Percentiles rank a stretch among this genome's conserved stretches.
Conservation (phyloP, 1,284 basidiomycete species). For the Ustilago vetiveriae region DNA sequence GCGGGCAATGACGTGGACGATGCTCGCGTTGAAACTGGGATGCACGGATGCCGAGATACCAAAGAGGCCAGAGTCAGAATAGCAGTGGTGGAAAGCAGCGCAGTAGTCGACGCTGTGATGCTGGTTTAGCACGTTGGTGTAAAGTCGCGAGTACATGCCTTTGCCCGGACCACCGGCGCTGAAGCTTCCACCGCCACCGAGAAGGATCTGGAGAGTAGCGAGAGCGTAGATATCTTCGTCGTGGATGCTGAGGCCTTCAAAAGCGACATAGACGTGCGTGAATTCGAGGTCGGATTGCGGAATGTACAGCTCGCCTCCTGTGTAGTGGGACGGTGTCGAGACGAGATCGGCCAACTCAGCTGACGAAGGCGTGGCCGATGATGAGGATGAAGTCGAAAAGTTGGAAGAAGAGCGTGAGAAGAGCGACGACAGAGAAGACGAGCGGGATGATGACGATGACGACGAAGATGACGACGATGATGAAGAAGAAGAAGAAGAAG, state of each 20-base stretch:
- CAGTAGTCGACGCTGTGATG: slow-evolving; percentile 95
- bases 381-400: slow-evolving; percentile 55
- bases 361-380: slow-evolving; percentile 40
- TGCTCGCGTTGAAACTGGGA: slow-evolving; percentile 74
- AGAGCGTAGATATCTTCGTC: slow-evolving; percentile 94
- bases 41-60: slow-evolving; percentile 91
- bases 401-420: slow-evolving; percentile 71
- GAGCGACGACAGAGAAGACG: slow-evolving; percentile 51
- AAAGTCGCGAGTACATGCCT: slow-evolving; percentile 97
- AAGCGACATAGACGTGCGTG: slow-evolving; percentile 91
- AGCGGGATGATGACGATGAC: slow-evolving; percentile 73
- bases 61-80: slow-evolving; percentile 92
- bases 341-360: slow-evolving; percentile 62
- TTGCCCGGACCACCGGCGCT: slow-evolving; percentile 96
- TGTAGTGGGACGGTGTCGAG: slow-evolving; percentile 75
- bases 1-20: slow-evolving; percentile 85
- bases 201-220: slow-evolving; percentile 91
- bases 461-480: too few species aligned
- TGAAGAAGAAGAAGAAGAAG: slow-evolving; percentile 34
- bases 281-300: slow-evolving; percentile 76
- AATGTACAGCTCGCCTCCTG: slow-evolving; percentile 82
- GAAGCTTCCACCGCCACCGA: slow-evolving; percentile 95
- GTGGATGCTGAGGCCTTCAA: slow-evolving; percentile 89
- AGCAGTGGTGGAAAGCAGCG: slow-evolving; percentile 98
- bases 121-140: slow-evolving; percentile 96